Conservation (phyloP, 176 grass and related monocot species). For the Bothriochloa decipiens region DNA sequence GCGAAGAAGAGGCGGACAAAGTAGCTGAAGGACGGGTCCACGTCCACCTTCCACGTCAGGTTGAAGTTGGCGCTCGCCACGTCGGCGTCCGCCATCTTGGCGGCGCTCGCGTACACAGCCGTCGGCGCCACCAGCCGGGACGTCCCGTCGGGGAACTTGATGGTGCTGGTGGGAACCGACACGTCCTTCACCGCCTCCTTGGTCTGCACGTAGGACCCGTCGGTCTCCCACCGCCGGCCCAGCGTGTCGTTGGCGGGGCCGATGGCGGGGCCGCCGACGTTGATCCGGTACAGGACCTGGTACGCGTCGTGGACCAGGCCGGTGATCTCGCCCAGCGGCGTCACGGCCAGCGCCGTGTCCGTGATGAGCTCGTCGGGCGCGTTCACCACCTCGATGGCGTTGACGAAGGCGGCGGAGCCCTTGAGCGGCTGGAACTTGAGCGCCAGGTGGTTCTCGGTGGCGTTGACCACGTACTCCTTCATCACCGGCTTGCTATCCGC, state of each 20-base stretch:
- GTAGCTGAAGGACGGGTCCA: constrained; percentile 68
- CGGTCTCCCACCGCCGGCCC: constrained; percentile 61
- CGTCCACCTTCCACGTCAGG: constrained; percentile 75
- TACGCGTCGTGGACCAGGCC: constrained; percentile 59
- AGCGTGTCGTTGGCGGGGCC: constrained; percentile 82
- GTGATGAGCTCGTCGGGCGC: constrained; percentile 70
- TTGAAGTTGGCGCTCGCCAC: constrained; percentile 67
- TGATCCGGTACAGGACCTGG: constrained; percentile 79
- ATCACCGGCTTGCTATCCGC: constrained; percentile 50
- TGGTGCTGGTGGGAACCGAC: constrained; percentile 46
- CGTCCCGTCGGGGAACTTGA: constrained; percentile 70
- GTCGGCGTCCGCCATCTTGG: constrained; percentile 67
- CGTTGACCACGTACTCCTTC: constrained; percentile 84
- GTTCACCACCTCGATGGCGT: constrained; percentile 90
- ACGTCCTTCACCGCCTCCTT: constrained; percentile 51
- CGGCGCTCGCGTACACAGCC: constrained; percentile 68
- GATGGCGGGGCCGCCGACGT: constrained; percentile 71
- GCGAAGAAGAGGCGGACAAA: constrained; percentile 80
- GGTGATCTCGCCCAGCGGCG: constrained; percentile 46
- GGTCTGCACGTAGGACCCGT: constrained; percentile 49
- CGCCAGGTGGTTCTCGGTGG: constrained; percentile 60
- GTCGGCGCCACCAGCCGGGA: constrained; percentile 75
- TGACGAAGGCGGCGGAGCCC: constrained; percentile 77
- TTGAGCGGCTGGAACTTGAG: constrained; percentile 62
- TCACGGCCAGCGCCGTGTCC: constrained; percentile 53